phyloP scores from a whole-genome alignment of 129 eudicot genomes.

The Smallanthus sonchifolius region DNA sequence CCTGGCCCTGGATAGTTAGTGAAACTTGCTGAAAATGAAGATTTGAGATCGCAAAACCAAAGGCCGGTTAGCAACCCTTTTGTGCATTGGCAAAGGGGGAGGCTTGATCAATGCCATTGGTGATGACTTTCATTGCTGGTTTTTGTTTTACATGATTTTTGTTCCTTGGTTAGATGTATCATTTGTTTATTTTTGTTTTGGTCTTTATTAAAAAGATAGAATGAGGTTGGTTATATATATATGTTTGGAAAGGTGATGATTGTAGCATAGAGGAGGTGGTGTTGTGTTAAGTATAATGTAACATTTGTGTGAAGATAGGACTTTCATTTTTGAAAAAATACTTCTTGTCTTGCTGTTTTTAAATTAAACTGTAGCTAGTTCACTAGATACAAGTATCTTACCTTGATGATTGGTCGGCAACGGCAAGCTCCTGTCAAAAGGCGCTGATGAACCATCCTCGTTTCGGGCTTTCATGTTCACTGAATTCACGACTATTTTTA shows the following conservation, averaged over 20 bases:
- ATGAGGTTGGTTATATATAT: slow-evolving; percentile 30
- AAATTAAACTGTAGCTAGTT: too few species aligned
- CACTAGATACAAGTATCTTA: too few species aligned
- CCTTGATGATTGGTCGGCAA: too few species aligned
- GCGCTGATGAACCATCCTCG: too few species aligned
- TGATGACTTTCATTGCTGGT: slow-evolving; percentile 35
- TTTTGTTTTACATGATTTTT: slow-evolving; percentile 28
- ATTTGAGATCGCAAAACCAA: slow-evolving; percentile 22
- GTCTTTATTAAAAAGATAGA: slow-evolving; percentile 6
- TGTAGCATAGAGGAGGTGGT: slow-evolving; percentile 59
- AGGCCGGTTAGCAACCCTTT: slow-evolving; percentile 20
- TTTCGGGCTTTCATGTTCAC: not conserved
- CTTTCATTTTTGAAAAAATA: slow-evolving; percentile 15
- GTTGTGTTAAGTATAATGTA: slow-evolving; percentile 48
- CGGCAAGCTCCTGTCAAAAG: too few species aligned
- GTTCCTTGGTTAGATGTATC: slow-evolving; percentile 44
- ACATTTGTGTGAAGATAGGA: slow-evolving; percentile 43
- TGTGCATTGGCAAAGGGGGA: slow-evolving; percentile 48
- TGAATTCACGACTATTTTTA: not conserved
- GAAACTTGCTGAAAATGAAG: slow-evolving; percentile 20
- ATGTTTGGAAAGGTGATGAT: slow-evolving; percentile 26
- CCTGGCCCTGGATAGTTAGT: slow-evolving; percentile 12
- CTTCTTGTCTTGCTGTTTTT: not conserved
- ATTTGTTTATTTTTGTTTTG: slow-evolving; percentile 24
- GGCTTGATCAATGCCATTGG: slow-evolving; percentile 25